These are phyloP conservation scores for Penicillium sp. DNA, from an alignment of 2,329 filamentous ascomycete genomes.

Conservation along the genomic window DNA sequence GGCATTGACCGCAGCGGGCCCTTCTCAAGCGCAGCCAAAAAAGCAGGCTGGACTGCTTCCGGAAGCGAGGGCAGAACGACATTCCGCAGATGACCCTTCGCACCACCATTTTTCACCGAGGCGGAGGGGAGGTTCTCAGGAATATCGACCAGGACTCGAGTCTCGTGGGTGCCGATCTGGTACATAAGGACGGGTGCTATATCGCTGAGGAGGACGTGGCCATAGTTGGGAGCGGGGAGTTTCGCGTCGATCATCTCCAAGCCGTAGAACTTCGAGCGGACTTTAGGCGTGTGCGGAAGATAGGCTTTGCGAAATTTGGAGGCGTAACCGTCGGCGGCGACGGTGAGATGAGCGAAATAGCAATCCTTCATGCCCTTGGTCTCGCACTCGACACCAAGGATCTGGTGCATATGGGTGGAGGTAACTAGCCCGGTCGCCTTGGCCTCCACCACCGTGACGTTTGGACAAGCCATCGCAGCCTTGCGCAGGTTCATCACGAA, in stretches of 20 bases:
- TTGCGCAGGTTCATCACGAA: conserved; percentile 81
- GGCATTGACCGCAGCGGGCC: conserved; percentile 88
- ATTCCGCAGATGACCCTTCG: conserved; percentile 78
- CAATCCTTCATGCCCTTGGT: conserved; percentile 66
- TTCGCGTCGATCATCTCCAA: conserved; percentile 86
- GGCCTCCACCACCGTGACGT: conserved; percentile 88
- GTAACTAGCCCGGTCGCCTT: conserved; percentile 75
- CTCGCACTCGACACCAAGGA: conserved; percentile 77
- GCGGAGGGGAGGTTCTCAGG: conserved; percentile 74
- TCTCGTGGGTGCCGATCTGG: conserved; percentile 95
- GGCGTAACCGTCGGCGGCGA: conserved; percentile 87
- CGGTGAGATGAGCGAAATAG: conserved; percentile 85
- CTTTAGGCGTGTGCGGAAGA: conserved; percentile 63
- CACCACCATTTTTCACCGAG: conserved; percentile 70
- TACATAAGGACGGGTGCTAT: conserved; percentile 82
- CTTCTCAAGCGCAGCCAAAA: conserved; percentile 71
- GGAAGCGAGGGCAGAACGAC: conserved; percentile 78
- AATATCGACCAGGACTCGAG: conserved; percentile 82
- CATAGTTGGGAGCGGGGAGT: conserved; percentile 70
- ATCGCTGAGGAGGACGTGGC: conserved; percentile 82
- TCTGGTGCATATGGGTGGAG: conserved; percentile 60
- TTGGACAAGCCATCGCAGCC: conserved; percentile 70
- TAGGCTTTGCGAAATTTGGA: conserved; percentile 86
- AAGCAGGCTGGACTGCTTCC: conserved; percentile 65
- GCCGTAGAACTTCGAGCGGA: conserved; percentile 86